Percentiles rank a stretch among this genome's conserved stretches.
phyloP scores from a whole-genome alignment of 2,329 filamentous ascomycete genomes.

The Pestalotiopsis sp. region DNA sequence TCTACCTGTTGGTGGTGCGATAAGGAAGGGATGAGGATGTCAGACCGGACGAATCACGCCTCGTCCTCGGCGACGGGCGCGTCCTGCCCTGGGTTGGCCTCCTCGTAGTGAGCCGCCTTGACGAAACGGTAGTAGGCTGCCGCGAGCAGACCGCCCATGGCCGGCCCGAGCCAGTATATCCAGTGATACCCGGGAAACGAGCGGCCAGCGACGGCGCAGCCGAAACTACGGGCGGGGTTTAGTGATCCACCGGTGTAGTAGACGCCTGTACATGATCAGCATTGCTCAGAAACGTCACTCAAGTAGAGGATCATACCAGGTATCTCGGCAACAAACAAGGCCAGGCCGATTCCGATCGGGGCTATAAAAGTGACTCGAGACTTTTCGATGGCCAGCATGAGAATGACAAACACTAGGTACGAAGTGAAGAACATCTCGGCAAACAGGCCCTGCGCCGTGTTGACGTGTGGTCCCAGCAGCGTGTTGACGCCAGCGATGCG shows the following conservation, averaged over 20 bases:
- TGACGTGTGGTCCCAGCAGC: slow-evolving; percentile 20
- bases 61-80: neutral
- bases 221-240: slow-evolving; percentile 46
- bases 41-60: neutral
- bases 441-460: slow-evolving; percentile 55
- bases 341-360: slow-evolving; percentile 66
- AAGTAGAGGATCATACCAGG: slow-evolving; percentile 28
- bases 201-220: slow-evolving; percentile 39
- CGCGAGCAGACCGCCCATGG: slow-evolving; percentile 42
- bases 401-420: slow-evolving; percentile 59
- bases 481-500: slow-evolving; percentile 33
- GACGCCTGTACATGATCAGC: slow-evolving; percentile 29
- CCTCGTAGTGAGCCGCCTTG: slow-evolving; percentile 45
- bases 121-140: slow-evolving; percentile 42
- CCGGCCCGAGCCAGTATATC: slow-evolving; percentile 49
- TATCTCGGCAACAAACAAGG: slow-evolving; percentile 57
- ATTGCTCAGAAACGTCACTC: neutral
- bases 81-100: slow-evolving; percentile 40
- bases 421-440: slow-evolving; percentile 64
- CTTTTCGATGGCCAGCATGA: slow-evolving; percentile 69
- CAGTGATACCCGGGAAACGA: slow-evolving; percentile 41
- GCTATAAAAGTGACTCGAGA: slow-evolving; percentile 67
- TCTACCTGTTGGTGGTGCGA: neutral
- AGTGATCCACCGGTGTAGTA: slow-evolving; percentile 43
- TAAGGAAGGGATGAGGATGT: neutral